Base-by-base conservation (phyloP, 176 grass and related monocot genomes). In the Phoenix roebelenii region DNA sequence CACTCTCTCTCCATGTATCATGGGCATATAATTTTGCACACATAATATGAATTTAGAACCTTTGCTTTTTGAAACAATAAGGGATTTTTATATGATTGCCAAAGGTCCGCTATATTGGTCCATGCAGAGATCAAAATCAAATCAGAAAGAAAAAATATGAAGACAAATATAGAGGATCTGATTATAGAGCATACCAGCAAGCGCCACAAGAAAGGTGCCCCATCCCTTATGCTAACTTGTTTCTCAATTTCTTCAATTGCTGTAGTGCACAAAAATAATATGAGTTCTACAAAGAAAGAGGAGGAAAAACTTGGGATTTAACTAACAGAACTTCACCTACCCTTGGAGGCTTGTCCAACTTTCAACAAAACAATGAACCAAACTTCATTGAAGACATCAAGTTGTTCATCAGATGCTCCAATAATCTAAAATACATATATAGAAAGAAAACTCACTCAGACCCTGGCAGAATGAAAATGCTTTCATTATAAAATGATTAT, bases 311-410 rank as follows among this genome's bases (percentile, higher is more conserved):
- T 28, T 65, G 7, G 1, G 16, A 23, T 70, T 29, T 18, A 63
- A 17, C n/a, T 22, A 64, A 16, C 0, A 15, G 52, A 65, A 9
- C 57, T 17, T 14, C 24, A 4, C 48, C 3, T 79, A 85, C 82
- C 86, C 71, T 51, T 79, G 7, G 86, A 79, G 23, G 29, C 54
- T 58, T 85, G 74, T 72, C 72, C 75, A 59, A 69, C 24, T 60
- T 69, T 73, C 60, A 79, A 65, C 32, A 89, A 48, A 23, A 76
- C 81, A 39, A 52, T 66, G 15, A 79, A 85, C 86, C 86, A 89
- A 72, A 82, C 82, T 76, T 85, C 82, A 76, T 85, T 89, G 55
- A 85, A 89, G 71, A 85, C 82, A 54, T 89, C 86, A 51, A 89
- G 53, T 72, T 89, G 86, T 61, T 89, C 86, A 82, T 89, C 82